These are phyloP conservation scores for Nicotiana tomentosiformis DNA, from an alignment of 257 asterid species.

Conservation along the genomic window DNA sequence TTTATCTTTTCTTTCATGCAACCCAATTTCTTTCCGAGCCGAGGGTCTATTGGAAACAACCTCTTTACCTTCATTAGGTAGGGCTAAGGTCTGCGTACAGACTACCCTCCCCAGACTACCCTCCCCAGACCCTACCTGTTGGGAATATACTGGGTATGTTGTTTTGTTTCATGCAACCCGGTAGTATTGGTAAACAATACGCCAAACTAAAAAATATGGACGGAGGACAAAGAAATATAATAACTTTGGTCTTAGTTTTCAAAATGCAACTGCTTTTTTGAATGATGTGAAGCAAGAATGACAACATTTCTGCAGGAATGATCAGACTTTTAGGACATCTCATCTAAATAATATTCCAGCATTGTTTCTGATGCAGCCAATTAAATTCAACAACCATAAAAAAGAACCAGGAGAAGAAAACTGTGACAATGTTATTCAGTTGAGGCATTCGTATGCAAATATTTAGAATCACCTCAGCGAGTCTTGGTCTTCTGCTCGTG, in stretches of 20 bases:
- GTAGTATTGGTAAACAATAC: not conserved
- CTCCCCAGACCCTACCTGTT: too few species aligned
- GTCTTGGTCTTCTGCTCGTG: slow-evolving; percentile 60
- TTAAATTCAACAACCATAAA: not conserved
- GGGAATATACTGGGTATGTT: too few species aligned
- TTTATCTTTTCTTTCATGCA: not conserved
- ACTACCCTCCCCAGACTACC: too few species aligned
- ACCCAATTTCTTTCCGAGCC: too few species aligned
- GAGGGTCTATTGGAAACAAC: too few species aligned
- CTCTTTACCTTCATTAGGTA: too few species aligned
- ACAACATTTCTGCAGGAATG: not conserved
- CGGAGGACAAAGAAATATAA: not conserved
- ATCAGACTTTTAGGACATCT: not conserved
- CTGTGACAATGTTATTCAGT: not conserved
- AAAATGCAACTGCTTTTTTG: not conserved
- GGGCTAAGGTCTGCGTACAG: too few species aligned
- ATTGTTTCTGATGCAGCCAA: slow-evolving; percentile 1
- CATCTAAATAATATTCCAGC: not conserved
- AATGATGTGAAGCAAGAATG: not conserved
- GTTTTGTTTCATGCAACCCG: not conserved
- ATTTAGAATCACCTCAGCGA: slow-evolving; percentile 21
- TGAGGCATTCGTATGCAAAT: not conserved
- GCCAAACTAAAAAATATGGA: not conserved
- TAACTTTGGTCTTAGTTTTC: not conserved
- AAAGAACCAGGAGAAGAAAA: not conserved